phyloP scores from a whole-genome alignment of 805 yeast species.

The Spathaspora gorwiae region DNA sequence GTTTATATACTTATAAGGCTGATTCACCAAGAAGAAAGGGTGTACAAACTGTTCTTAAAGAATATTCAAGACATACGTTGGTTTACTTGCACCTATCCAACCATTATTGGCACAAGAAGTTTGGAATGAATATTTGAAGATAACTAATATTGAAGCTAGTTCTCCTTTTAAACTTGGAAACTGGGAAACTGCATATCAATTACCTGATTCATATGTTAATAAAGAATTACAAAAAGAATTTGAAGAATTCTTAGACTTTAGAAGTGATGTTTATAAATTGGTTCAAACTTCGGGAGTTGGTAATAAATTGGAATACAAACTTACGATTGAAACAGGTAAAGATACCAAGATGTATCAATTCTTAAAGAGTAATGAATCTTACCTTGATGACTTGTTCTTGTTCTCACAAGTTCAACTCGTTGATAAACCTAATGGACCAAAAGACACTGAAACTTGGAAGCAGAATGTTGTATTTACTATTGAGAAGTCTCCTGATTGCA shows the following conservation, averaged over 20 bases:
- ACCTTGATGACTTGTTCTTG: slow-evolving; percentile 48
- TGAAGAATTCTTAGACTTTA: slow-evolving; percentile 40
- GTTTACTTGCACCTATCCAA: slow-evolving; percentile 70
- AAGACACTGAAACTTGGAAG: slow-evolving; percentile 10
- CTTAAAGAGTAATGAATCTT: slow-evolving; percentile 16
- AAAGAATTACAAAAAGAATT: slow-evolving; percentile 40
- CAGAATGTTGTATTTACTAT: slow-evolving; percentile 18
- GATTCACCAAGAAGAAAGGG: slow-evolving; percentile 49
- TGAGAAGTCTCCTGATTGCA: slow-evolving; percentile 42
- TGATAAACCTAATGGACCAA: slow-evolving; percentile 14
- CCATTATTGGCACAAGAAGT: slow-evolving; percentile 87
- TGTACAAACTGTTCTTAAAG: slow-evolving; percentile 61
- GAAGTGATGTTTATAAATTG: slow-evolving; percentile 45
- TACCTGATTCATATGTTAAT: slow-evolving; percentile 32
- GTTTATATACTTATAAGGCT: slow-evolving; percentile 65
- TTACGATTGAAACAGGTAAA: slow-evolving; percentile 16
- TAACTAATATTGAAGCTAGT: slow-evolving; percentile 12
- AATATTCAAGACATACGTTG: slow-evolving; percentile 59
- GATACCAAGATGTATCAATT: slow-evolving; percentile 5
- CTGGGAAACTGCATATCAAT: slow-evolving; percentile 25
- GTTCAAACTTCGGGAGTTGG: slow-evolving; percentile 45
- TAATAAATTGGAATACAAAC: slow-evolving; percentile 57
- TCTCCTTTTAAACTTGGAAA: slow-evolving; percentile 50
- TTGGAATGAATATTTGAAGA: slow-evolving; percentile 57
- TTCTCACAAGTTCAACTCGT: slow-evolving; percentile 50